Evolutionary conservation across 495 filamentous ascomycete genomes (phyloP), one percentile per base, ranked within the genome.

Genomic region (Aspergillus bertholletiae): DNA sequence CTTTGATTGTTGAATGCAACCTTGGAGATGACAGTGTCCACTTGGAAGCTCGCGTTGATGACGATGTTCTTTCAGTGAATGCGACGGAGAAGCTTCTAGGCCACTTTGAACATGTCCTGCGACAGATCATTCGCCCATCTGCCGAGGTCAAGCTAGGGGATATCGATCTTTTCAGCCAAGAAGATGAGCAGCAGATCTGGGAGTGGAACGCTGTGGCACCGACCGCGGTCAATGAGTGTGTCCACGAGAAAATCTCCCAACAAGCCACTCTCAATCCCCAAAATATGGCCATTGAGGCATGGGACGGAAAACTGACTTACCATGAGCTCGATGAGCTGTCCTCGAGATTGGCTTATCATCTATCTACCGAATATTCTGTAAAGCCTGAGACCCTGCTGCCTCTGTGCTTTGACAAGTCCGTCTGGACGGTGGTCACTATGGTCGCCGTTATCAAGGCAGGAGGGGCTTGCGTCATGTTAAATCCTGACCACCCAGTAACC

Each of bases 251-350:
- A 23, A 13, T 48, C 24, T 27, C 24, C 12, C 18, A 28, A 13
- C 23, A 32, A 12, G 15, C 18, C 2, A 26, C n/a, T 15, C 12
- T n/a, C 11, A 47, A 50, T 7, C 70, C 75, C 5, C 34, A 72
- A 3, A 30, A 49, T 1, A 54, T 54, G 6, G 67, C 70, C 23
- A 48, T 77, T 1, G 53, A 44, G 30, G 56, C 67, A 3, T 81
- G 78, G 78, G 80, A 83, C 54, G 78, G 75, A 21, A 45, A 55
- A n/a, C 69, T 81, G 51, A 80, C 78, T 7, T 82, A 82, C 54
- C 30, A 49, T 26, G 66, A 82, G 35, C 61, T 82, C 9, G 71
- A 80, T 12, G 41, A 47, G 0, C 46, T 72, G 28, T 60, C 72
- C n/a, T 40, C 45, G 17, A 66, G 23, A 12, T 53, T 67, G 22